phyloP scores from a whole-genome alignment of 495 filamentous ascomycete genomes.

The Podospora anserina region DNA sequence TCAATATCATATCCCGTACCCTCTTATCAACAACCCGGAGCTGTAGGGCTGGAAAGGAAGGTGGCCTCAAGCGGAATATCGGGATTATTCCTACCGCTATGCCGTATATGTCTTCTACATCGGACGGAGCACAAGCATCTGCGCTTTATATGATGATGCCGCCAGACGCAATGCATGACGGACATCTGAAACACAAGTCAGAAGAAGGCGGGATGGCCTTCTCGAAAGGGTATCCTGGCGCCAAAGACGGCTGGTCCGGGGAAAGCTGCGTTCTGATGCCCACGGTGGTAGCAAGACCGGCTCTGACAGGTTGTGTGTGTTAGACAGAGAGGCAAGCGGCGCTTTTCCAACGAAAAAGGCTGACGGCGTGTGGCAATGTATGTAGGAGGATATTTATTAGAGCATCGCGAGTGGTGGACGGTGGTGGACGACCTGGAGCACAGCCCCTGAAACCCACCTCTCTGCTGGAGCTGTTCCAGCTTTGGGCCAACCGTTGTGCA shows the following conservation, averaged over 20 bases:
- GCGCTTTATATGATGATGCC: constrained; percentile 6
- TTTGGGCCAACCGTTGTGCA: constrained; percentile 3
- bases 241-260: neutral
- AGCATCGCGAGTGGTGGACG: neutral
- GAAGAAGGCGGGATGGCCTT: neutral
- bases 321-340: neutral
- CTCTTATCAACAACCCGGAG: neutral
- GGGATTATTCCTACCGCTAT: neutral
- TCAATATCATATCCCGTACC: neutral
- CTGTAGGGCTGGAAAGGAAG: neutral
- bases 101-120: neutral
- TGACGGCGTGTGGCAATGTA: neutral
- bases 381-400: neutral
- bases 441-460: constrained; percentile 2
- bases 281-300: neutral
- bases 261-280: neutral
- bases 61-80: neutral
- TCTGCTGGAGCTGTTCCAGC: neutral
- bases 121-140: neutral
- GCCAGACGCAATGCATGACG: neutral
- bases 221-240: constrained; percentile 5
- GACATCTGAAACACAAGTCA: neutral
- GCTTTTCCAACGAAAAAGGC: neutral
- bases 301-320: neutral
- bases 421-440: neutral